These are phyloP conservation scores for Pichia deserticola DNA, from an alignment of 805 yeast species.

Conservation along the genomic window DNA sequence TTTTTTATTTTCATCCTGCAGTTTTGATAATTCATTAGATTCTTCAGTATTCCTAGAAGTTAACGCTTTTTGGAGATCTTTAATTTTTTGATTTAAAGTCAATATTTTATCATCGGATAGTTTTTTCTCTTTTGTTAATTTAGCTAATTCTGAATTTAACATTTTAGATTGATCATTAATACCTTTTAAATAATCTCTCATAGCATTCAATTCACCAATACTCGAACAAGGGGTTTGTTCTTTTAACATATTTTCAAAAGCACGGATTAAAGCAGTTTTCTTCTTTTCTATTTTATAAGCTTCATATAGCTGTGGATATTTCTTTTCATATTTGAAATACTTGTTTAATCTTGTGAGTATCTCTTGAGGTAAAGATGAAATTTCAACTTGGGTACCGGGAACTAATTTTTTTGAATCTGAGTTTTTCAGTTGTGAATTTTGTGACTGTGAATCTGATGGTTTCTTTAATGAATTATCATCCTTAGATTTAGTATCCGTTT, in stretches of 20 bases:
- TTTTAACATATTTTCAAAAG: constrained; percentile 61
- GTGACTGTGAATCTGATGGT: neutral
- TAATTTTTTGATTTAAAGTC: constrained; percentile 9
- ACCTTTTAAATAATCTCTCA: constrained; percentile 64
- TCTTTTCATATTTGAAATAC: constrained; percentile 80
- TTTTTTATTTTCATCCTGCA: constrained; percentile 3
- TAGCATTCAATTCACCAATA: constrained; percentile 61
- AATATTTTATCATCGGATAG: constrained; percentile 11
- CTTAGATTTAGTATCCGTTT: neutral
- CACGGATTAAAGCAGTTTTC: constrained; percentile 48
- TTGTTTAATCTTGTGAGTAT: constrained; percentile 60
- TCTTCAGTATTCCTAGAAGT: constrained; percentile 27
- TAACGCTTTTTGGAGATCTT: constrained; percentile 10
- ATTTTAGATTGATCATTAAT: constrained; percentile 52
- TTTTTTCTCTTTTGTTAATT: constrained; percentile 26
- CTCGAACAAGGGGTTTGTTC: constrained; percentile 79
- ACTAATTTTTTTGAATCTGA: neutral
- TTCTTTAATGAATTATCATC: neutral
- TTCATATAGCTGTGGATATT: constrained; percentile 75
- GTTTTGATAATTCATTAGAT: constrained; percentile 10
- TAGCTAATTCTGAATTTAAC: constrained; percentile 58
- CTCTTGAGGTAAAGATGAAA: constrained; percentile 44
- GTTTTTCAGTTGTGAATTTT: neutral
- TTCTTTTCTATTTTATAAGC: constrained; percentile 81
- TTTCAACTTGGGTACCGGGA: constrained; percentile 27